These are phyloP conservation scores for Boletus eberwhitei DNA, from an alignment of 768 basidiomycete genomes.

Conservation along the genomic window DNA sequence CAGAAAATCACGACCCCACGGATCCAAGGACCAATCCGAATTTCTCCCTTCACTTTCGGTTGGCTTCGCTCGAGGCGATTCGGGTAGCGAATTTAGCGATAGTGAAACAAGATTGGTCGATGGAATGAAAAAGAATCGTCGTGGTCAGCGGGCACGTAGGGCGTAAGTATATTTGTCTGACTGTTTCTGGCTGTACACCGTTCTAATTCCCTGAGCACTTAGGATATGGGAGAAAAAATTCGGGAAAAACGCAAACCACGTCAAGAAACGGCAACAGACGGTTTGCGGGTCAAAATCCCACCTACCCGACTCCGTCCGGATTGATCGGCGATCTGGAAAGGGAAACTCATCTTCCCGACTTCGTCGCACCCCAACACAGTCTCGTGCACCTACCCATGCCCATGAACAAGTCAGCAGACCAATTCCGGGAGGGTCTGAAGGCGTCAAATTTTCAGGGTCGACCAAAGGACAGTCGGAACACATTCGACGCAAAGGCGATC, in stretches of 20 bases:
- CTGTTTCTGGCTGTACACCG: not conserved
- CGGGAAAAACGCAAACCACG: constrained; percentile 86
- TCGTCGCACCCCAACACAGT: not conserved
- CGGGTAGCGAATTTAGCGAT: constrained; percentile 75
- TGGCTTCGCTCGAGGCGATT: constrained; percentile 79
- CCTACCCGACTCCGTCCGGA: constrained; percentile 7
- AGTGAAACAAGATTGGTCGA: constrained; percentile 54
- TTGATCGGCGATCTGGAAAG: constrained; percentile 20
- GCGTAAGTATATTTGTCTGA: constrained; percentile 59
- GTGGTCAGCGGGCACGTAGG: constrained; percentile 90
- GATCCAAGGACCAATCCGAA: constrained; percentile 39
- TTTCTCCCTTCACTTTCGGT: constrained; percentile 89
- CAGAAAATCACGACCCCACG: constrained; percentile 23
- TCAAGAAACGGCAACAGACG: constrained; percentile 54
- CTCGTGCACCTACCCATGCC: not conserved
- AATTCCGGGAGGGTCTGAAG: not conserved
- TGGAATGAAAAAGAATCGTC: constrained; percentile 72
- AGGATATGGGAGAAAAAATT: constrained; percentile 99
- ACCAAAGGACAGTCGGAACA: not conserved
- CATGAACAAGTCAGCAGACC: not conserved
- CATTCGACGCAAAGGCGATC: not conserved
- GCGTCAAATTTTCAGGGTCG: not conserved
- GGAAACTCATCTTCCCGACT: constrained; percentile 1
- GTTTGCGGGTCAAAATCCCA: constrained; percentile 14
- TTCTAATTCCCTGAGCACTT: constrained; percentile 4